phyloP scores from a whole-genome alignment of 352 stramenopile genomes.

The Globisporangium canariense region DNA sequence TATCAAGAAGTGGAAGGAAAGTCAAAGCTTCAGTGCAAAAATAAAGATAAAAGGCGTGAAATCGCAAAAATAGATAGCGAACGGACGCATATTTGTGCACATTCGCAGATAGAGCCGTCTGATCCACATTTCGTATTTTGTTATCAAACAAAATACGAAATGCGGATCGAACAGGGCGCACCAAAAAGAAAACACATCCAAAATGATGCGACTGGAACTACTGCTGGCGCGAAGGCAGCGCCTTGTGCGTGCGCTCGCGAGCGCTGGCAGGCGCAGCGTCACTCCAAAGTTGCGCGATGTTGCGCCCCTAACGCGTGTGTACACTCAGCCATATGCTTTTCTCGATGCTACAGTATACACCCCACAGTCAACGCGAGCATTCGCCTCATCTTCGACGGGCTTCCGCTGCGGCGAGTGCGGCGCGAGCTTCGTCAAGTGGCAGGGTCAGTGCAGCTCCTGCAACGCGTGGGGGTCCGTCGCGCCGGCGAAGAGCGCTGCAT shows the following conservation, averaged over 20 bases:
- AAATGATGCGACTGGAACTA: not conserved
- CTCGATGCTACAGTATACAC: not conserved
- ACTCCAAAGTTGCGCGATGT: not conserved
- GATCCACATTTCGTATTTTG: too few relatives aligned
- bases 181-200: not conserved
- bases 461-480: constrained; percentile 89
- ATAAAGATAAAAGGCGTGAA: too few relatives aligned
- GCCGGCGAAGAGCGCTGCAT: constrained; percentile 32
- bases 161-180: not conserved
- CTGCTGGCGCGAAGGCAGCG: constrained; percentile 5
- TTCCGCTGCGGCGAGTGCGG: constrained; percentile 61
- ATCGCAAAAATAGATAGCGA: too few relatives aligned
- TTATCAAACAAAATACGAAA: not conserved
- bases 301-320: too few relatives aligned
- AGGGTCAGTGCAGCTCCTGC: constrained; percentile 86
- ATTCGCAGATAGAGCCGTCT: too few relatives aligned
- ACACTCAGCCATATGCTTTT: not conserved
- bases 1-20: too few relatives aligned
- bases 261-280: not conserved
- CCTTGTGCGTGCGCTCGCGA: constrained; percentile 1
- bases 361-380: constrained; percentile 6
- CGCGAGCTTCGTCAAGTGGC: constrained; percentile 77
- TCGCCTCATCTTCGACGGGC: constrained; percentile 21
- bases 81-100: not conserved
- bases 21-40: too few relatives aligned